Evolutionary conservation across 176 grass and related monocot genomes (phyloP).

Genomic region (Cenchrus purpureus): DNA sequence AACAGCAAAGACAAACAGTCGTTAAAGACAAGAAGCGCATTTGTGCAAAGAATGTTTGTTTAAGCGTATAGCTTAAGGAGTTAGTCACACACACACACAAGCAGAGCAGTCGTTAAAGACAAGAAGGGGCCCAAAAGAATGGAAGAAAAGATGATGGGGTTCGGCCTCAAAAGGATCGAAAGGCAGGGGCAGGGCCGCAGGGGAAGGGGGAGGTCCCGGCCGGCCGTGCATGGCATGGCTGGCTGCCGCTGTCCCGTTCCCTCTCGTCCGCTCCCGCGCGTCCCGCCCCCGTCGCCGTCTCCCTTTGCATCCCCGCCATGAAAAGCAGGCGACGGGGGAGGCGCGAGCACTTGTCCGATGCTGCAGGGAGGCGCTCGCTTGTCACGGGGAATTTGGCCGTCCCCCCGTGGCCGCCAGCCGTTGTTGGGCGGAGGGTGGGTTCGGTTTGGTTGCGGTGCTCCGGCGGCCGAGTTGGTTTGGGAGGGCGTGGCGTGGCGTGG

Average conservation of each 20-base stretch:
- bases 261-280: slow-evolving; percentile 46
- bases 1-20: slow-evolving; percentile 38
- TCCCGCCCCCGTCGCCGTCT: background rate
- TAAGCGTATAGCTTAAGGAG: slow-evolving; percentile 51
- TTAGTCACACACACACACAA: background rate
- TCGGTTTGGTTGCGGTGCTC: background rate
- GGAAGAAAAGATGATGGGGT: slow-evolving; percentile 50
- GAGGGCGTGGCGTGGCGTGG: slow-evolving; percentile 16
- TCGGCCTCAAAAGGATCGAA: slow-evolving; percentile 83
- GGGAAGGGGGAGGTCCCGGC: slow-evolving; percentile 23
- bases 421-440: background rate
- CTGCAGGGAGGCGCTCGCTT: slow-evolving; percentile 54
- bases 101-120: too few relatives aligned
- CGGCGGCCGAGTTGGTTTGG: background rate
- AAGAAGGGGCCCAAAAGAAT: slow-evolving; percentile 32
- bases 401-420: slow-evolving; percentile 24
- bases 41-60: slow-evolving; percentile 64
- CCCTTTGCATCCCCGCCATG: slow-evolving; percentile 49
- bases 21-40: slow-evolving; percentile 78
- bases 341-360: slow-evolving; percentile 69
- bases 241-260: slow-evolving; percentile 52
- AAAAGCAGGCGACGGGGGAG: slow-evolving; percentile 58
- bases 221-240: slow-evolving; percentile 17
- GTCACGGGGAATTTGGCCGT: slow-evolving; percentile 58
- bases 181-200: slow-evolving; percentile 18